Conservation (phyloP, 306 rosid species). For the Cicer chorassanicum region DNA sequence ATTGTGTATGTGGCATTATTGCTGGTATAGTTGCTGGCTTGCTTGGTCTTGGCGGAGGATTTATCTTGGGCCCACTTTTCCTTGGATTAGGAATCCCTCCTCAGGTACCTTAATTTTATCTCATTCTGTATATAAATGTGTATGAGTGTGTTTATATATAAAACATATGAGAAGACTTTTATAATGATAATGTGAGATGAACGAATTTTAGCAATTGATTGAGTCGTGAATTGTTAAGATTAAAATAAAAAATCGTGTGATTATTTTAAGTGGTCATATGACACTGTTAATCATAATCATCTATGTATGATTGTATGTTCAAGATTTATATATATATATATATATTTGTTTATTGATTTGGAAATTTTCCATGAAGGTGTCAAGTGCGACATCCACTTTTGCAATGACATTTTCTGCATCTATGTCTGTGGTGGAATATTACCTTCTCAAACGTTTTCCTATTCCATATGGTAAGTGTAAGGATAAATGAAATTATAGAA, state of each 20-base stretch:
- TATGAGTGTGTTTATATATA: no score
- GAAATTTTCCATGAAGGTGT: slow-evolving; percentile 49
- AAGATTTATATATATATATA: no score
- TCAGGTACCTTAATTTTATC: slow-evolving; percentile 53
- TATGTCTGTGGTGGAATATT: slow-evolving; percentile 80
- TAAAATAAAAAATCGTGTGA: no score
- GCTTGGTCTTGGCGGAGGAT: slow-evolving; percentile 88
- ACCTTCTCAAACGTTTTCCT: slow-evolving; percentile 80
- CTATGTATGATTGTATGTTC: no score
- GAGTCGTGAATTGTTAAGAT: no score
- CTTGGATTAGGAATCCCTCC: slow-evolving; percentile 78
- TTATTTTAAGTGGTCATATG: no score
- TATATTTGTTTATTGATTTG: background rate
- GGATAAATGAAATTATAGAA: background rate
- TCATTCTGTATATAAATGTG: background rate
- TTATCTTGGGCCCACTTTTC: slow-evolving; percentile 83
- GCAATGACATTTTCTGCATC: slow-evolving; percentile 83
- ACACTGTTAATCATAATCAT: no score
- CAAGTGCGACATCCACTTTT: slow-evolving; percentile 84
- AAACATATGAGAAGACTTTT: no score
- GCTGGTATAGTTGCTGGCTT: slow-evolving; percentile 81
- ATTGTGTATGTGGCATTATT: slow-evolving; percentile 55
- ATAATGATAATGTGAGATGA: no score
- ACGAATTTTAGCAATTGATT: no score
- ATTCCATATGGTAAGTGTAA: slow-evolving; percentile 63